Conservation (phyloP, 805 yeast species). For the Kodamaea neixiangensis region DNA sequence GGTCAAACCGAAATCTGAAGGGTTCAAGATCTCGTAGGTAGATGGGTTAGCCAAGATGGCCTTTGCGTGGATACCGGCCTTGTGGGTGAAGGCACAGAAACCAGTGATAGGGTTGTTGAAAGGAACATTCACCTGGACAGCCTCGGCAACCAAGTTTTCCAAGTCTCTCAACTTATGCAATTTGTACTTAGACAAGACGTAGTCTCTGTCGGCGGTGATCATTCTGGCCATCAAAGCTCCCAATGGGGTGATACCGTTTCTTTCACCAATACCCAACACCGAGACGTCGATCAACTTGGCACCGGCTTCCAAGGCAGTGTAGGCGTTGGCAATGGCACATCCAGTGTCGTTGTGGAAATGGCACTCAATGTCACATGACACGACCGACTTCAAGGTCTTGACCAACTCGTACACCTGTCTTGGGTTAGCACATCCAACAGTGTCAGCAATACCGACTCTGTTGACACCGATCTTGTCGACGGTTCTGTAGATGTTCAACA, state of each 20-base stretch:
- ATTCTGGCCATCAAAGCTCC: conserved; percentile 99
- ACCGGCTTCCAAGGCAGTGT: conserved; percentile 97
- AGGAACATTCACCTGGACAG: conserved; percentile 95
- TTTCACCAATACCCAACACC: conserved; percentile 97
- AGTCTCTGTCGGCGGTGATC: conserved; percentile 98
- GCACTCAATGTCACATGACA: conserved; percentile 95
- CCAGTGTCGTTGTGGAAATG: conserved; percentile 99
- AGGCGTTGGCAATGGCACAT: conserved; percentile 97
- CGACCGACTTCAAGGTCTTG: conserved; percentile 89
- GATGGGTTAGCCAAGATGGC: conserved; percentile 98
- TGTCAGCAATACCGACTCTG: conserved; percentile 98
- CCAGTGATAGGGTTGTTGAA: conserved; percentile 99
- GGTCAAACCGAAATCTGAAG: conserved; percentile 92
- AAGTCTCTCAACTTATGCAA: conserved; percentile 93
- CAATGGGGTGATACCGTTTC: conserved; percentile 96
- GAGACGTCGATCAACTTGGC: conserved; percentile 93
- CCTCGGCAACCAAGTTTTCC: conserved; percentile 95
- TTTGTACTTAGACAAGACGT: conserved; percentile 91
- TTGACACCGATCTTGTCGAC: conserved; percentile 97
- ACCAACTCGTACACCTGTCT: conserved; percentile 97
- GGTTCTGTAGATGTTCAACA: conserved; percentile 92
- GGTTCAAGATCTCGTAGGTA: conserved; percentile 95
- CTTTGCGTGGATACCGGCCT: conserved; percentile 99
- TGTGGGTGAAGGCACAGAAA: conserved; percentile 98
- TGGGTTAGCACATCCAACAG: conserved; percentile 99